Evolutionary conservation across 1,139 yeast species (phyloP).

Genomic region (Debaryomyces coudertii): DNA sequence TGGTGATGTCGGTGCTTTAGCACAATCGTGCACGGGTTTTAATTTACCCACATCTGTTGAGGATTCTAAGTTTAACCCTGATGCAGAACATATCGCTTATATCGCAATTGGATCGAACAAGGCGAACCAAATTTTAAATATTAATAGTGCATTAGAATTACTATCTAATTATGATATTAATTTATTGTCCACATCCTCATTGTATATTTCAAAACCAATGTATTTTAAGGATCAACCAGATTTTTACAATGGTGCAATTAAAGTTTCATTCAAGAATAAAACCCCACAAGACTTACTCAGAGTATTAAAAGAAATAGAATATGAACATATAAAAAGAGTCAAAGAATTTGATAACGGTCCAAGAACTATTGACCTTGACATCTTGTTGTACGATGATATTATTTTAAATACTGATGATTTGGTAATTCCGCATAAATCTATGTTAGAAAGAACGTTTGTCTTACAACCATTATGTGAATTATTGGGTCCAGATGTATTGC

Average conservation of each 20-base stretch:
- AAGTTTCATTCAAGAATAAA: conserved; percentile 52
- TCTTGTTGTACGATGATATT: conserved; percentile 67
- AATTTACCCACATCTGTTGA: conserved; percentile 40
- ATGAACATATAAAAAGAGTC: conserved; percentile 66
- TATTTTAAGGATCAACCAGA: conserved; percentile 78
- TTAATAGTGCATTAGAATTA: conserved; percentile 56
- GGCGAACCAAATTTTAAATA: conserved; percentile 70
- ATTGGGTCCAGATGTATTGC: conserved; percentile 61
- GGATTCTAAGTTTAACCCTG: conserved; percentile 17
- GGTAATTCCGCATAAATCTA: conserved; percentile 80
- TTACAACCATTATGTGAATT: conserved; percentile 86
- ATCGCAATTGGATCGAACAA: conserved; percentile 89
- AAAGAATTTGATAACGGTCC: conserved; percentile 91
- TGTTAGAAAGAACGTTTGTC: conserved; percentile 90
- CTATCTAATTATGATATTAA: conserved; percentile 48
- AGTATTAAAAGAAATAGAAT: conserved; percentile 75
- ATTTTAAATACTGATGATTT: conserved; percentile 59
- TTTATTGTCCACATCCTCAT: conserved; percentile 67
- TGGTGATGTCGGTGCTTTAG: conserved; percentile 11
- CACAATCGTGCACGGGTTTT: conserved; percentile 19
- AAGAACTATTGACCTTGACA: conserved; percentile 85
- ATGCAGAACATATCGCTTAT: conserved; percentile 56
- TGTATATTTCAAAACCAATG: conserved; percentile 93
- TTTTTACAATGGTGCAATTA: conserved; percentile 82
- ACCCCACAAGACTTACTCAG: conserved; percentile 66